Evolutionary conservation across 1,284 basidiomycete genomes (phyloP), one percentile per base, ranked within the genome.

Genomic region (Chalciporus piperatoides): DNA sequence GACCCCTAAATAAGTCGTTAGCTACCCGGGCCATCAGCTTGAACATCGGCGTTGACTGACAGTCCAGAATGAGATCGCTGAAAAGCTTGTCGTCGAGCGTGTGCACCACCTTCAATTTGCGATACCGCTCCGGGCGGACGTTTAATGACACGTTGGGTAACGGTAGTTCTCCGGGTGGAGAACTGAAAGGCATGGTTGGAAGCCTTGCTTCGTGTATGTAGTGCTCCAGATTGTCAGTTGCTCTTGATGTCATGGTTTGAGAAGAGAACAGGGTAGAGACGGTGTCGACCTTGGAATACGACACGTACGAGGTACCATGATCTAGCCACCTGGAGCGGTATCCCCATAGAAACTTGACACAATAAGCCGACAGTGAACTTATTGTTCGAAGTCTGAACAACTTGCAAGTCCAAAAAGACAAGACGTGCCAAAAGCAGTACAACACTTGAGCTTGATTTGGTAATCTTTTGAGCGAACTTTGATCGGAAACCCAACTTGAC

Each of bases 201-300:
- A 85, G 73, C 6, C 46, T 61, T 14, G 77, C 74, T 41, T 71
- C 65, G 23, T 68, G 68, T 4, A 82, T 62, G 56, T 81, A 81
- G 52, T 66, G 60, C 47, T 67, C 65, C 14, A 83, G 65, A 54
- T 80, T 77, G 58, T 76, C 66, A n/a, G 69, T 72, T 46, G 60
- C 69, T 56, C 56, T 62, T 47, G 42, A 50, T 14, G 59, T 46
- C 66, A 70, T 70, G 47, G 25, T 40, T 38, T 28, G 30, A 6
- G 41, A 32, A 36, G 36, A 15, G 10, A 44, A 46, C 35, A 33
- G 39, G 42, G 49, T 38, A n/a, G 44, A 42, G 27, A 10, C 15
- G 21, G 24, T 35, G 38, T 44, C 36, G 10, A 38, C n/a, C 15
- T 12, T 8, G 33, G 28, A 7, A 14, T 15, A 24, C 6, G 30